Conservation (phyloP, 257 asterid species). For the Scutellaria minor region DNA sequence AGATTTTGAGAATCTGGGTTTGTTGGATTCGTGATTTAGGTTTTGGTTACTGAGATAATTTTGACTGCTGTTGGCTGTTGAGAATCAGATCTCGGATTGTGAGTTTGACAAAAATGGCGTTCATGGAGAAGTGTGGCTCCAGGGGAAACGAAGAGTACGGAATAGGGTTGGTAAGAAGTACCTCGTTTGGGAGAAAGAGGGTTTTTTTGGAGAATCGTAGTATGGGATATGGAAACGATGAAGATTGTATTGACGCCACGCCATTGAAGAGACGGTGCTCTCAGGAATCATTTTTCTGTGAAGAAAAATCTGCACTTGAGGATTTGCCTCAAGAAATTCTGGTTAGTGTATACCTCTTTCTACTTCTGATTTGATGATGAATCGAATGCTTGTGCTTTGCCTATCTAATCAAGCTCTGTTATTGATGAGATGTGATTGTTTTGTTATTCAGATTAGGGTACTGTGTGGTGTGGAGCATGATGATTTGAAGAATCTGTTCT, state of each 20-base stretch:
- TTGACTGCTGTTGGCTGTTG: background rate
- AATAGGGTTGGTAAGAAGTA: slow-evolving; percentile 55
- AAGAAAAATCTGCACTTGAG: slow-evolving; percentile 42
- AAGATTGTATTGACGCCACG: slow-evolving; percentile 12
- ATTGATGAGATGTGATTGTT: background rate
- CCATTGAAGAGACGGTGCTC: slow-evolving; percentile 54
- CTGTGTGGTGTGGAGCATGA: slow-evolving; percentile 86
- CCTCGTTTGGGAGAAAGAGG: slow-evolving; percentile 72
- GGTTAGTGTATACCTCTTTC: slow-evolving; percentile 34
- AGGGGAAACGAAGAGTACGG: slow-evolving; percentile 45
- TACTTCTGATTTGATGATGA: background rate
- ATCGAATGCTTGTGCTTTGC: background rate
- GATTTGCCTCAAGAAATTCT: slow-evolving; percentile 47
- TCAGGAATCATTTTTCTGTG: slow-evolving; percentile 31
- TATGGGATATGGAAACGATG: slow-evolving; percentile 35
- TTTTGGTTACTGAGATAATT: slow-evolving; percentile 2
- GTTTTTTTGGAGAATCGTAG: slow-evolving; percentile 43
- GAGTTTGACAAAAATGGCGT: slow-evolving; percentile 38
- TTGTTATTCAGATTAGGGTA: slow-evolving; percentile 56
- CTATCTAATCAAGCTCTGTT: slow-evolving; percentile 8
- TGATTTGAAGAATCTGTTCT: slow-evolving; percentile 68
- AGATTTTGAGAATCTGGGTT: slow-evolving; percentile 14
- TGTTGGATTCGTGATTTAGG: slow-evolving; percentile 11
- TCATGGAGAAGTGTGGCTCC: slow-evolving; percentile 33
- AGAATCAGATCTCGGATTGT: slow-evolving; percentile 40